Conservation (phyloP, 176 grass and related monocot genomes). For the Alopecurus myosuroides region DNA sequence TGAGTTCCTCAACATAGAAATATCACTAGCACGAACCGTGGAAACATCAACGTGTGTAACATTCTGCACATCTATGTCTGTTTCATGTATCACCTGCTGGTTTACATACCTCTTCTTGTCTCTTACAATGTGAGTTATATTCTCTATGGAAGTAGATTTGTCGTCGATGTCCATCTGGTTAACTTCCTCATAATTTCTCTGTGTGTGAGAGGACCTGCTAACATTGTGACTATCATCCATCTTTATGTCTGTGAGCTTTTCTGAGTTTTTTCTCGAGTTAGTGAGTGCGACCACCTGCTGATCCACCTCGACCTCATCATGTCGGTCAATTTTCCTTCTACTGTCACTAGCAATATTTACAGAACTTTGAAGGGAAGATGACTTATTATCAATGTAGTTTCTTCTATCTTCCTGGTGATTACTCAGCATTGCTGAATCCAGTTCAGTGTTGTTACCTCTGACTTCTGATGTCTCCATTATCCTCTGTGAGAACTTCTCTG, state of each 20-base stretch:
- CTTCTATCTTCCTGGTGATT: constrained; percentile 36
- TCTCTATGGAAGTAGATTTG: constrained; percentile 32
- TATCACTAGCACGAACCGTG: constrained; percentile 30
- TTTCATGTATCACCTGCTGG: constrained; percentile 47
- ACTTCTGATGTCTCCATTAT: constrained; percentile 34
- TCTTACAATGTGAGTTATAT: constrained; percentile 49
- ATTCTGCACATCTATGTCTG: constrained; percentile 49
- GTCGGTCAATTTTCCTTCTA: constrained; percentile 36
- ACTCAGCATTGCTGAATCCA: constrained; percentile 17
- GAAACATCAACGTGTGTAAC: constrained; percentile 46
- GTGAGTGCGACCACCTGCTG: constrained; percentile 22
- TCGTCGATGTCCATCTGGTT: constrained; percentile 32
- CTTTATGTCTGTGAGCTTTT: constrained; percentile 34
- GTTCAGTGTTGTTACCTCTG: constrained; percentile 22
- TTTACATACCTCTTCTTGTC: constrained; percentile 61
- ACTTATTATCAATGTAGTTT: constrained; percentile 26
- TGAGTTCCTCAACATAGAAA: constrained; percentile 20
- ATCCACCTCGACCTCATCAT: constrained; percentile 44
- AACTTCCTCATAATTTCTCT: constrained; percentile 46
- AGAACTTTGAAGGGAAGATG: constrained; percentile 44
- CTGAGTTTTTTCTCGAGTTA: constrained; percentile 12
- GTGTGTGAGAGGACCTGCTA: constrained; percentile 23
- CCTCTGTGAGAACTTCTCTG: constrained; percentile 22
- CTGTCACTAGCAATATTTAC: constrained; percentile 31
- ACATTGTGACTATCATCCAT: constrained; percentile 25